phyloP scores from a whole-genome alignment of 805 yeast species.

The Zygosaccharomyces lentus region DNA sequence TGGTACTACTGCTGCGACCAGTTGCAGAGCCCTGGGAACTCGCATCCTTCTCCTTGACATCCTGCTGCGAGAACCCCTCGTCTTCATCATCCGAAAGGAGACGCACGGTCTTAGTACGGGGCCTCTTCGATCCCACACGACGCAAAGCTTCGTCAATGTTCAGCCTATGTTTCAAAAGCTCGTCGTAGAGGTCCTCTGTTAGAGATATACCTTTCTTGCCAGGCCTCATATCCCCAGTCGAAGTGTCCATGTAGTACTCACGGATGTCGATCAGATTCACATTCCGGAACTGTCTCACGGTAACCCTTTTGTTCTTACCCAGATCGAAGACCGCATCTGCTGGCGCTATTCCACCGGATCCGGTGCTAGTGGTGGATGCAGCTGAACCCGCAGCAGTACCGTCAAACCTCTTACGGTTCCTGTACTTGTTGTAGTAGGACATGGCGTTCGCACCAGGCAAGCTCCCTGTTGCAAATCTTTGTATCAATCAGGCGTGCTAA shows the following conservation, averaged over 20 bases:
- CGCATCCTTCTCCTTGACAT: conserved; percentile 14
- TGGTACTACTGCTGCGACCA: neutral
- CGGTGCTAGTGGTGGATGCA: conserved; percentile 6
- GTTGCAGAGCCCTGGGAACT: neutral
- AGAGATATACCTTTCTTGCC: conserved; percentile 61
- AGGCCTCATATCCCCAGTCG: conserved; percentile 61
- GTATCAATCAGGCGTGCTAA: neutral
- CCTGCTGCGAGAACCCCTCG: conserved; percentile 12
- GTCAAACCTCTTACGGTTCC: conserved; percentile 22
- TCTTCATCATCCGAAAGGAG: conserved; percentile 31
- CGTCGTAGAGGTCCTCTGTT: conserved; percentile 37
- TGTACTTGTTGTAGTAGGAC: conserved; percentile 33
- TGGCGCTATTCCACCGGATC: conserved; percentile 13
- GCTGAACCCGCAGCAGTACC: conserved; percentile 9
- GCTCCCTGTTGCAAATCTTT: conserved; percentile 1
- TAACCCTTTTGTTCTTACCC: conserved; percentile 61
- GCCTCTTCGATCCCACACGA: conserved; percentile 35
- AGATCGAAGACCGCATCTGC: conserved; percentile 39
- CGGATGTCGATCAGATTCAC: conserved; percentile 72
- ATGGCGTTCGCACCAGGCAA: conserved; percentile 11
- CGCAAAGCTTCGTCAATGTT: conserved; percentile 37
- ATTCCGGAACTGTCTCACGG: conserved; percentile 69
- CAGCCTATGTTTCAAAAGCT: conserved; percentile 33
- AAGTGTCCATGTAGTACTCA: conserved; percentile 65
- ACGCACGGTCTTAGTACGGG: conserved; percentile 31